Base-by-base conservation (phyloP, 2,329 filamentous ascomycete genomes). In the Leptoxyphium fumago region DNA sequence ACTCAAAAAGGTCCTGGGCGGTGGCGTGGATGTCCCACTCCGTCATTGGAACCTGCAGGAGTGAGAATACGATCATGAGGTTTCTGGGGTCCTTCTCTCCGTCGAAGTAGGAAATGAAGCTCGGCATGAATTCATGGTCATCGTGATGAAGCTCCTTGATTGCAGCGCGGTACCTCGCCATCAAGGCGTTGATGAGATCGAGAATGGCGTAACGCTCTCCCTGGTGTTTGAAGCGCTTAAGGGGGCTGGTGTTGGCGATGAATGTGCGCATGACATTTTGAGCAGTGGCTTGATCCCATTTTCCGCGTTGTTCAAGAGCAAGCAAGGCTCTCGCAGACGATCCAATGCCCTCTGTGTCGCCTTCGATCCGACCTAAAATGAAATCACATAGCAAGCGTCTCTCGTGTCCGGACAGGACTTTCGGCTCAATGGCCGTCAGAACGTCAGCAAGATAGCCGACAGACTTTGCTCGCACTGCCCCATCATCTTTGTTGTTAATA, bases 31-130 rank as follows among this genome's bases (percentile, higher is more conserved):
- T 73, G 50, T 76, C 72, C 77, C 79, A 82, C 57, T 82, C 78
- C 6, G 78, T 68, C 70, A 82, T 79, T 2, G 80, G 68, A 11
- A 80, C 78, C 53, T 72, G 75, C 26, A 82, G 58, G 46, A 82
- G 73, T 0, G 78, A 82, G 53, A 82, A 82, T 1, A 81, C 73
- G 41, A 82, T 67, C 79, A 82, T 82, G 26, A 82, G 62, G 54
- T 82, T 82, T 26, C 79, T 68, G 0, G 78, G 78, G 50, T 82
- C 78, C 53, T 82, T 81, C 58, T 82, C 78, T 45, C 78, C 78
- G 13, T 75, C 74, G 54, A 82, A 78, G 48, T 81, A 72, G 45
- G 78, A 70, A 42, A 78, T 74, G 50, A 80, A 75, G 3, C 71
- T 74, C 2, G 74, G 63, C 43, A 82, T 62, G 50, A 79, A 80